Base-by-base conservation (phyloP, 2,329 filamentous ascomycete species). In the Ceratocystis destructans region DNA sequence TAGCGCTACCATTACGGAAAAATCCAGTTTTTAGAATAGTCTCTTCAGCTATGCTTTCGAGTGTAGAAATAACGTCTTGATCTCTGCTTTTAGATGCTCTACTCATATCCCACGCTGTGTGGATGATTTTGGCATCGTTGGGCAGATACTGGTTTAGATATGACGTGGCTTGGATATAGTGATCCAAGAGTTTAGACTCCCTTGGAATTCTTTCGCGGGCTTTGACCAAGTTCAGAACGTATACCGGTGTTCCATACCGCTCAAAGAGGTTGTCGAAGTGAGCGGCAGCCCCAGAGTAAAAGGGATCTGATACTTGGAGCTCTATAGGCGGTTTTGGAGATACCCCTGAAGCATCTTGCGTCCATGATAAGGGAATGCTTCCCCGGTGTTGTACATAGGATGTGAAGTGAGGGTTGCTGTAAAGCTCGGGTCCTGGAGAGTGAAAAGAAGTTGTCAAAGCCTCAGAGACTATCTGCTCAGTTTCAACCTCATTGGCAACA, bases 41-140 rank as follows among this genome's bases (percentile, higher is more conserved):
- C 31, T 91, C 87, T 72, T 95, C 90, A 0, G 91, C 92, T 70
- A 97, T 96, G 65, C 82, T 81, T 74, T 99, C 94, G 2, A 99
- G 81, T 1, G 89, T 96, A 28, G 87, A 87, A 70, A 99, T 97
- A 1, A 99, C 94, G 76, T 99, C 92, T 72, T 95, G 89, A 67
- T 94, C 92, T 45, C 89, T 87, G 71, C 87, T 85, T 76, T 99
- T 99, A 20, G 93, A 90, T 4, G 94, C 93, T 67, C 94, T 83
- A 69, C 92, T 96, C 94, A 99, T 99, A 73, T 99, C 94, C 85
- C 94, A 99, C 2, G 93, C 91, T 71, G 94, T 90, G 74, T 99
- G 93, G 8, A 93, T 84, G 64, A 99, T 96, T 73, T 90, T 90
- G 72, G 92, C 90, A 66, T 86, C 87, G 1, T 81, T 77, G 0